phyloP scores from a whole-genome alignment of 176 grass and related monocot species.

The Oryza glumipatula region DNA sequence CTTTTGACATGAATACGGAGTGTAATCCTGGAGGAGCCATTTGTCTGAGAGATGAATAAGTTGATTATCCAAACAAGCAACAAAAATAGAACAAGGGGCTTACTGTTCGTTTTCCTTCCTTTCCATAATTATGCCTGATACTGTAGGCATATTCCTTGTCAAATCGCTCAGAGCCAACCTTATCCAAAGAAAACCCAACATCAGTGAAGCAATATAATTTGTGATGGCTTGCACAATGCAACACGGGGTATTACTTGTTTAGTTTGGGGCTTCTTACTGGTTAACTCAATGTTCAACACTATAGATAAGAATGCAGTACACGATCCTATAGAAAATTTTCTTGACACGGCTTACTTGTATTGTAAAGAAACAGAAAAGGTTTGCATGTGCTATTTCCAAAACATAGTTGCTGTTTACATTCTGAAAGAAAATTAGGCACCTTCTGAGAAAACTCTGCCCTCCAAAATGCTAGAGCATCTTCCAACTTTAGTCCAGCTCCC shows the following conservation, averaged over 20 bases:
- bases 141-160: conserved; percentile 96
- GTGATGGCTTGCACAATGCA: not conserved
- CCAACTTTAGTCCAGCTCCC: conserved; percentile 94
- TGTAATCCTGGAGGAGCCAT: conserved; percentile 84
- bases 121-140: conserved; percentile 94
- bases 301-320: not conserved
- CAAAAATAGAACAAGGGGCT: not conserved
- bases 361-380: conserved; percentile 17
- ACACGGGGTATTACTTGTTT: conserved; percentile 21
- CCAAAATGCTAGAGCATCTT: conserved; percentile 98
- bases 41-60: conserved; percentile 35
- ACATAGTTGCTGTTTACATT: conserved; percentile 16
- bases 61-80: conserved; percentile 15
- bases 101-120: conserved; percentile 98
- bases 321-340: conserved; percentile 12
- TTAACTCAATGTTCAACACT: not conserved
- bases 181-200: conserved; percentile 32
- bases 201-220: conserved; percentile 38
- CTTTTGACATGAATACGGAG: conserved; percentile 96
- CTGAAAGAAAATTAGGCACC: conserved; percentile 50
- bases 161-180: conserved; percentile 89
- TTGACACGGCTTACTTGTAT: not conserved
- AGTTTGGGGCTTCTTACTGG: not conserved
- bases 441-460: conserved; percentile 97
- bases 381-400: not conserved